Evolutionary conservation across 208 protist genomes (phyloP).

Genomic region (Strigomonas culicis): DNA sequence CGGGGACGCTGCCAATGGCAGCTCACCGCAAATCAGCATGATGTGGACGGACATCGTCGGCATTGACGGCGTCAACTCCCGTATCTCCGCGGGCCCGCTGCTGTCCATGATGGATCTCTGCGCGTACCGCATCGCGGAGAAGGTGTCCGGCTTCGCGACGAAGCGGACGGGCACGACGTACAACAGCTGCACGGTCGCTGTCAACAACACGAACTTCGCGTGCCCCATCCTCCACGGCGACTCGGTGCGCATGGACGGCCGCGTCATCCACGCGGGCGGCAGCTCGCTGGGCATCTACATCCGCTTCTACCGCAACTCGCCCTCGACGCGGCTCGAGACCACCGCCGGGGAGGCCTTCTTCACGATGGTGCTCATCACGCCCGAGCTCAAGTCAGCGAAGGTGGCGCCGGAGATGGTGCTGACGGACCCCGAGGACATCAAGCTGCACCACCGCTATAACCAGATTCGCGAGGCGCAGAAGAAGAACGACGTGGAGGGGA

Average conservation of each 20-base stretch:
- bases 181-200: slow-evolving; percentile 73
- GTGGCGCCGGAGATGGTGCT: slow-evolving; percentile 77
- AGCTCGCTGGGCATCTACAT: slow-evolving; percentile 85
- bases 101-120: slow-evolving; percentile 87
- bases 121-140: slow-evolving; percentile 60
- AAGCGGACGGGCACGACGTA: slow-evolving; percentile 20
- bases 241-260: slow-evolving; percentile 68
- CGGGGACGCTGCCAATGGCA: slow-evolving; percentile 56
- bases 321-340: slow-evolving; percentile 53
- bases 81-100: slow-evolving; percentile 76
- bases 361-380: slow-evolving; percentile 86
- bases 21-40: slow-evolving; percentile 41
- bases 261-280: slow-evolving; percentile 72
- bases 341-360: slow-evolving; percentile 81
- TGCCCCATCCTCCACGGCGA: slow-evolving; percentile 86
- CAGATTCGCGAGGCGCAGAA: slow-evolving; percentile 38
- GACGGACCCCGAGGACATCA: slow-evolving; percentile 60
- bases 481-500: slow-evolving; percentile 24
- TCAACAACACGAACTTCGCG: slow-evolving; percentile 78
- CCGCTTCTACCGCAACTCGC: slow-evolving; percentile 63
- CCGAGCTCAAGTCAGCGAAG: slow-evolving; percentile 69
- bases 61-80: slow-evolving; percentile 31
- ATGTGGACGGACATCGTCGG: slow-evolving; percentile 82
- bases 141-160: slow-evolving; percentile 23
- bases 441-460: slow-evolving; percentile 54